Evolutionary conservation across 257 asterid species (phyloP), one percentile per base, ranked within the genome.

Genomic region (Fraxinus excelsior): DNA sequence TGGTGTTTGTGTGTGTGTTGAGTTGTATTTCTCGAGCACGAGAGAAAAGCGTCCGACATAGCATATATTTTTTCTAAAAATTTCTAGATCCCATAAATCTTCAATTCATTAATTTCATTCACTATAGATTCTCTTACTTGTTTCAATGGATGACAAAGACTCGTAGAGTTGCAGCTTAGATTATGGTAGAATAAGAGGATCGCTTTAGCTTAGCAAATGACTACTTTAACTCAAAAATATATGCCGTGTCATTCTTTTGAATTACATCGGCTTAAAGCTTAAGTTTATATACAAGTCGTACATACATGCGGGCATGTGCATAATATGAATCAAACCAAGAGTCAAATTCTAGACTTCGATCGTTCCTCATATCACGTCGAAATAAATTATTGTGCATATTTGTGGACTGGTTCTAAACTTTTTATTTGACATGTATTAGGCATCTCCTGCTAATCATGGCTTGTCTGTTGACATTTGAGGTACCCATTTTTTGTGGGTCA

Each of bases 401-500:
- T 78, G 10, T 46, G 53, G 66, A n/a, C 67, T 71, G n/a, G 28
- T 62, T 71, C 77, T 75, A 62, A 78, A 37, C 32, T 26, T 28
- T 44, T 13, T 18, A 26, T 51, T 70, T 51, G 74, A 31, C 60
- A 67, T 35, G 70, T 70, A 44, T 78, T 66, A 16, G 53, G 51
- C 67, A 60, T 77, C 49, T 73, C 70, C 65, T 80, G 53, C 67
- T 85, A 88, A 88, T 86, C 90, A 87, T 86, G 93, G 85, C 83
- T 82, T 86, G 87, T 83, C 88, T 87, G 86, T 77, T 84, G 81
- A 80, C 82, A 38, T 78, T 74, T 83, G 80, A 88, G 84, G 85
- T 79, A 85, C 73, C 86, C 82, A 86, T 84, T 82, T 86, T 86
- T 72, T 84, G 92, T 86, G 81, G 97, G 92, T 78, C 86, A 88